These are phyloP conservation scores for Ambrosiella beaveri DNA, from an alignment of 2,329 filamentous ascomycete genomes.

Conservation along the genomic window DNA sequence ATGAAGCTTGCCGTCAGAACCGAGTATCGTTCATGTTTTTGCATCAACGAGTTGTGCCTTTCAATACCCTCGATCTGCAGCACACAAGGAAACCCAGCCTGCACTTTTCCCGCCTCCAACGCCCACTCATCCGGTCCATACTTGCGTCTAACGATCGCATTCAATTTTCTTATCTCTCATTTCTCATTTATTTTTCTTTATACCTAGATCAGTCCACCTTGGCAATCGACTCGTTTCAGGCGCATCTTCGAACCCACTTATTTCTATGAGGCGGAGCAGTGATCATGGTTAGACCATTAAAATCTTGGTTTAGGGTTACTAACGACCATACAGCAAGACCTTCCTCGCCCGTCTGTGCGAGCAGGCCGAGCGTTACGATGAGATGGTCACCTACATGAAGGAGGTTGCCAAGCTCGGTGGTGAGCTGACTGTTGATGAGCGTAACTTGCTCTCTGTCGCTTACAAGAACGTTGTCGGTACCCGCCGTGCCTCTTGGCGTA, in stretches of 20 bases:
- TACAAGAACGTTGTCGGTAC: constrained; percentile 99
- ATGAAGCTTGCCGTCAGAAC: not conserved
- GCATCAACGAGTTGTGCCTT: too few relatives aligned
- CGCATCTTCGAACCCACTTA: not conserved
- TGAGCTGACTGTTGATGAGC: constrained; percentile 87
- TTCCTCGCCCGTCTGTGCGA: constrained; percentile 99
- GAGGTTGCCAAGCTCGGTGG: constrained; percentile 81
- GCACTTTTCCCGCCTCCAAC: not conserved
- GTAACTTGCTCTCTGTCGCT: constrained; percentile 93
- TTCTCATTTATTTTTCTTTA: too few relatives aligned
- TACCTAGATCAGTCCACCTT: too few relatives aligned
- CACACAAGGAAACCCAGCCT: too few relatives aligned
- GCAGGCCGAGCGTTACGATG: constrained; percentile 99
- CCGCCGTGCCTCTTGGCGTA: constrained; percentile 95
- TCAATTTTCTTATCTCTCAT: too few relatives aligned
- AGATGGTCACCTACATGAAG: constrained; percentile 99
- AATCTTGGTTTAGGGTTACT: constrained; percentile 3
- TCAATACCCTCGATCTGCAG: too few relatives aligned
- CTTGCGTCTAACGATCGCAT: too few relatives aligned
- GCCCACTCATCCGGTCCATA: not conserved
- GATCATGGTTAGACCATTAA: not conserved
- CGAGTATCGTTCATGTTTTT: not conserved
- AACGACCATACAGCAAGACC: constrained; percentile 61
- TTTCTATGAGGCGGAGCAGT: not conserved
- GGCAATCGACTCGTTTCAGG: not conserved